Base-by-base conservation (phyloP, 2,329 filamentous ascomycete species). In the Talaromyces atroroseus region DNA sequence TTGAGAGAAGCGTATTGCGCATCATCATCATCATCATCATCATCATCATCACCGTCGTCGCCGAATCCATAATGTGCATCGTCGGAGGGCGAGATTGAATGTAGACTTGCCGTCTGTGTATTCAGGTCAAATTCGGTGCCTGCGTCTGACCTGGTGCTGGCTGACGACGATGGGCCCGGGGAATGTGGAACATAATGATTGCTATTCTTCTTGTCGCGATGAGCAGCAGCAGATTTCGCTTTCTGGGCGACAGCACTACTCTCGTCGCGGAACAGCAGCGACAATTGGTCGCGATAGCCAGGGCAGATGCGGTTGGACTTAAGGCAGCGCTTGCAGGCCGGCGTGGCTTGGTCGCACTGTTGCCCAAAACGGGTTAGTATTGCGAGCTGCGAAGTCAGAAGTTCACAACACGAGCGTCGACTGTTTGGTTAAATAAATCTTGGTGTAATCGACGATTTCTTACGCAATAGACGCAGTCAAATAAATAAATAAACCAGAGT, bases 221-320 rank as follows among this genome's bases (percentile, higher is more conserved):
- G 12, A 36, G 32, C 2, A 36, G 32, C 32, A 36, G 32, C 32
- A 6, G 76, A 78, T 74, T 80, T 68, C 75, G 79, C 24, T 65
- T 83, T 85, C 60, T 78, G 78, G 24, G 82, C 80, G 47, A 86
- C 82, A 63, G 84, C 82, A 62, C 75, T 80, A 63, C 81, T 86
- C 70, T 87, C 83, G 71, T 87, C 83, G 38, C 83, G 81, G 66
- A 87, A 87, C 78, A 86, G 81, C 57, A 86, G 73, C 32, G 82
- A 83, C 34, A 86, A 71, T 67, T 84, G 81, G 60, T 86, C 83
- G 61, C 84, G 78, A 63, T 87, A 86, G 6, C 84, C 84, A 20
- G 83, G 82, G 62, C 84, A 87, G 63, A 74, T 78, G 68, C 83
- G 82, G 64, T 78, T 77, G 47, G 82, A 78, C 42, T 82, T 81